A percentile compares a stretch with the other conserved stretches of the same genome.
phyloP scores from a whole-genome alignment of 352 stramenopile species.

The Phytopythium oedochilum region DNA sequence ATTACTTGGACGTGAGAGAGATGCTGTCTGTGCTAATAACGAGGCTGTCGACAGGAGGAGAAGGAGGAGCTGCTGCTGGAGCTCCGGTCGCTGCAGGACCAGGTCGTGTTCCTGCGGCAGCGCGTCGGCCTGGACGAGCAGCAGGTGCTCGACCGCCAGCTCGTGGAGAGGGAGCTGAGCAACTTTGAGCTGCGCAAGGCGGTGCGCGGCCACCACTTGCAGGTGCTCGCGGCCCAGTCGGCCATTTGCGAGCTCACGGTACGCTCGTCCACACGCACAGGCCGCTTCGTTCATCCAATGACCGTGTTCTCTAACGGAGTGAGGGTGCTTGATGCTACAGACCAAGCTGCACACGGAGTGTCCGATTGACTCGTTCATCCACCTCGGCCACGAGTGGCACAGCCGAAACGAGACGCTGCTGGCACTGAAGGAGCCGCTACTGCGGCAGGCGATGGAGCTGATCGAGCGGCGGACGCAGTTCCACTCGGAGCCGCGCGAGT shows the following conservation, averaged over 20 bases:
- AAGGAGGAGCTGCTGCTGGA: slow-evolving; percentile 26
- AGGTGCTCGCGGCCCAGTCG: slow-evolving; percentile 26
- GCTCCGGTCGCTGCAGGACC: slow-evolving; percentile 26
- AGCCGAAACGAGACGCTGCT: slow-evolving; percentile 23
- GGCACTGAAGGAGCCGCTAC: slow-evolving; percentile 28
- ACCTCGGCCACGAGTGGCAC: slow-evolving; percentile 22
- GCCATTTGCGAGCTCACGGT: slow-evolving; percentile 29
- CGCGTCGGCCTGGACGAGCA: slow-evolving; percentile 19
- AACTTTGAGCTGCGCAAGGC: slow-evolving; percentile 29
- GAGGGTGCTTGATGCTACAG: slow-evolving; percentile 1
- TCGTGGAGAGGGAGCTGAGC: slow-evolving; percentile 21
- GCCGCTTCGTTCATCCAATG: neutral
- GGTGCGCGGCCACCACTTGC: slow-evolving; percentile 26
- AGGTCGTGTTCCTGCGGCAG: slow-evolving; percentile 26
- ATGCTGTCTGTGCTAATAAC: neutral
- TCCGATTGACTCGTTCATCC: slow-evolving; percentile 38
- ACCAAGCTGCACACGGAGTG: slow-evolving; percentile 20
- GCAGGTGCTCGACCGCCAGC: slow-evolving; percentile 18
- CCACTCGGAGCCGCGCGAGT: slow-evolving; percentile 25
- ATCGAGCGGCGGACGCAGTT: slow-evolving; percentile 42
- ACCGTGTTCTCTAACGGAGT: neutral
- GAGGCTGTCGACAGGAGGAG: slow-evolving; percentile 22
- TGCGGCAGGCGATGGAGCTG: slow-evolving; percentile 29
- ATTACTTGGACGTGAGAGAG: too few relatives aligned
- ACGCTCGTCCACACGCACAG: neutral